Percentiles rank a stretch among this genome's conserved stretches.
phyloP scores from a whole-genome alignment of 495 filamentous ascomycete genomes.

The Neohortaea acidophila region DNA sequence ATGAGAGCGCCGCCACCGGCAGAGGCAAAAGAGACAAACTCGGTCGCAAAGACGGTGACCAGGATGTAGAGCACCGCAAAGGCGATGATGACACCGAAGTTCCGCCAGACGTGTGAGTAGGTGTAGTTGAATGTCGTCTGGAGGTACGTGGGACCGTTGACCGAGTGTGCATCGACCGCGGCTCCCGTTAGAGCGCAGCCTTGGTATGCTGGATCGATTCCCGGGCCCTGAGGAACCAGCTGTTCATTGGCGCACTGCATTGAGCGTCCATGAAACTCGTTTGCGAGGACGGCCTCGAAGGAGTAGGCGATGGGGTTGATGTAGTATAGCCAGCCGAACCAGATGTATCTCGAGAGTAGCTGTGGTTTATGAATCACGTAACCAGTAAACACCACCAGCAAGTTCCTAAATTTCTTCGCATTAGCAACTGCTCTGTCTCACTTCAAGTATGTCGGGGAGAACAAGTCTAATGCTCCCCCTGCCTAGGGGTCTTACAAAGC shows the following conservation, averaged over 20 bases:
- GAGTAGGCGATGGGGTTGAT: conserved; percentile 40
- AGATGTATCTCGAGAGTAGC: conserved; percentile 31
- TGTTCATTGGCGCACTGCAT: conserved; percentile 41
- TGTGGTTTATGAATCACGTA: conserved; percentile 37
- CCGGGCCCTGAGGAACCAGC: conserved; percentile 34
- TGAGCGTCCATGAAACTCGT: conserved; percentile 32
- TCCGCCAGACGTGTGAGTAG: conserved; percentile 45
- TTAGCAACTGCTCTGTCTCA: too few species aligned
- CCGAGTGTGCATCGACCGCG: conserved; percentile 37
- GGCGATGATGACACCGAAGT: conserved; percentile 44
- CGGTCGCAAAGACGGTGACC: conserved; percentile 24
- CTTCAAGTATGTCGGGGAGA: too few species aligned
- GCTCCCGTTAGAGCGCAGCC: conserved; percentile 41
- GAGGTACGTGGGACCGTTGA: conserved; percentile 41
- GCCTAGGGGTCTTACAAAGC: too few species aligned
- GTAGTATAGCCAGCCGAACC: conserved; percentile 45
- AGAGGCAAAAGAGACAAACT: conserved; percentile 21
- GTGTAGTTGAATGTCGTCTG: conserved; percentile 38
- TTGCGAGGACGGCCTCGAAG: conserved; percentile 46
- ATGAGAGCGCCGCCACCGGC: conserved; percentile 38
- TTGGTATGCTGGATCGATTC: conserved; percentile 40
- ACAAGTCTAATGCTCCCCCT: too few species aligned
- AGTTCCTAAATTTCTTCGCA: too few species aligned
- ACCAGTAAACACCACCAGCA: conserved; percentile 41
- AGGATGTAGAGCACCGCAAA: conserved; percentile 31